Evolutionary conservation across 2,329 filamentous ascomycete species (phyloP).

Genomic region (Xylaria polymorpha): DNA sequence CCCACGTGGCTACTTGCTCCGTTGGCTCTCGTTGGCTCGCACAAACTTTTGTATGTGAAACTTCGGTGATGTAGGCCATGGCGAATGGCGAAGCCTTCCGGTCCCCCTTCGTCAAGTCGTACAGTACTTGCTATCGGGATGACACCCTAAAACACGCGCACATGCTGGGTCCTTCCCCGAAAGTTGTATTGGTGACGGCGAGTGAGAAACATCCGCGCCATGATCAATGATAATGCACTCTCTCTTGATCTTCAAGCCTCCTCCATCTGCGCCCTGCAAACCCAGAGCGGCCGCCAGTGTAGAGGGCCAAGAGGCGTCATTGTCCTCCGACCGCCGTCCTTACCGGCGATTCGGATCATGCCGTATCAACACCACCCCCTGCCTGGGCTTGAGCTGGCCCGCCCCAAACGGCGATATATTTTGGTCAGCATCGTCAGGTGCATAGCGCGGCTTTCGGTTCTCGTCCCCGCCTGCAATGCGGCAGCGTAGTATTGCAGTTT

Average conservation of each 20-base stretch:
- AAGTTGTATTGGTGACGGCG: neutral
- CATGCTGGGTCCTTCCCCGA: neutral
- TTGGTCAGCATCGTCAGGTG: constrained; percentile 18
- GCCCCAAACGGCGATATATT: neutral
- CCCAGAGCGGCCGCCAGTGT: neutral
- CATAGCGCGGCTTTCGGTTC: constrained; percentile 31
- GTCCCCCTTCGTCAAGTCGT: constrained; percentile 3
- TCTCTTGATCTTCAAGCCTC: neutral
- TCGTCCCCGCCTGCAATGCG: constrained; percentile 17
- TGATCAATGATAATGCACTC: neutral
- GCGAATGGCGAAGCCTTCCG: neutral
- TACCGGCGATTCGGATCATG: constrained; percentile 18
- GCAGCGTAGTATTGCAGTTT: constrained; percentile 29
- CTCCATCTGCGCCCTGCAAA: neutral
- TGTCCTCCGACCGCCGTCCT: neutral
- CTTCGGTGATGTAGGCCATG: neutral
- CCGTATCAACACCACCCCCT: neutral
- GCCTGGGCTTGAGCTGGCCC: neutral
- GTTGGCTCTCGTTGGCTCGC: constrained; percentile 17
- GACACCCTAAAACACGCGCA: neutral
- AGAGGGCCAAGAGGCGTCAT: constrained; percentile 2
- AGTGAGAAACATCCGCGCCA: neutral
- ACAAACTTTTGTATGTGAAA: constrained; percentile 20
- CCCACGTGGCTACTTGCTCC: constrained; percentile 14
- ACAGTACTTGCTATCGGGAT: constrained; percentile 5